A percentile compares a stretch with the other conserved stretches of the same genome.
These are phyloP conservation scores for Mycena maculata DNA, from an alignment of 768 basidiomycete genomes.

Conservation along the genomic window DNA sequence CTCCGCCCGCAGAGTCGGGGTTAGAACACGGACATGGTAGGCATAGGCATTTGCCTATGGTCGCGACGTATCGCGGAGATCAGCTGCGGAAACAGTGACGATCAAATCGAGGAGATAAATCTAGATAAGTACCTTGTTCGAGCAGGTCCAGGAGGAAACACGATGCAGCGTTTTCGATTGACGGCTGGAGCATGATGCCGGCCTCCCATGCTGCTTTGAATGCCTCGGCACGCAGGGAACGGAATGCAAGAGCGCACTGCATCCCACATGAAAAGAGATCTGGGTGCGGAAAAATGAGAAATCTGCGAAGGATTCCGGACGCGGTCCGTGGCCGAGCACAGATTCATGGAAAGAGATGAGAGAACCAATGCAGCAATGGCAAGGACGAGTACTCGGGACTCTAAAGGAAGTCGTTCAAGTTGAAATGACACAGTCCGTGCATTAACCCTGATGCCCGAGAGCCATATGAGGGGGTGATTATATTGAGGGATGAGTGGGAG, in stretches of 20 bases:
- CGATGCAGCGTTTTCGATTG: slow-evolving; percentile 21
- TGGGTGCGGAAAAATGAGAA: not conserved
- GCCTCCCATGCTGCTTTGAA: slow-evolving; percentile 19
- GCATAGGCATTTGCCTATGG: slow-evolving; percentile 23
- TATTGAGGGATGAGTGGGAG: not conserved
- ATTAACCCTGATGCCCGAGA: not conserved
- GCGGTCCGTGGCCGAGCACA: slow-evolving; percentile 13
- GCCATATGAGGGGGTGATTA: slow-evolving; percentile 1
- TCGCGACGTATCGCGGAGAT: not conserved
- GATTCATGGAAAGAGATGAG: slow-evolving; percentile 13
- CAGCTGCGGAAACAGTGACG: not conserved
- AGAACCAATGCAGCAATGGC: slow-evolving; percentile 17
- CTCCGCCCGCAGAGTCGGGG: not conserved
- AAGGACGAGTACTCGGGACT: slow-evolving; percentile 20
- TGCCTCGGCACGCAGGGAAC: slow-evolving; percentile 2
- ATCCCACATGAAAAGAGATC: slow-evolving; percentile 13
- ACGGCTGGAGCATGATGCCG: slow-evolving; percentile 15
- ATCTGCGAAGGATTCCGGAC: slow-evolving; percentile 16
- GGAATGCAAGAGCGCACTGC: not conserved
- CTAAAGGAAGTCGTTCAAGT: slow-evolving; percentile 10
- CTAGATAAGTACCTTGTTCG: not conserved
- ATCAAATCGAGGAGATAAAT: too few relatives aligned
- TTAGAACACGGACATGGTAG: slow-evolving; percentile 15
- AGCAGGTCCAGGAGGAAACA: slow-evolving; percentile 24
- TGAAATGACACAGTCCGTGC: slow-evolving; percentile 2